Percentiles rank a stretch among this genome's conserved stretches.
Evolutionary conservation across 2,329 filamentous ascomycete genomes (phyloP).

Genomic region (Fusarium camptoceras): DNA sequence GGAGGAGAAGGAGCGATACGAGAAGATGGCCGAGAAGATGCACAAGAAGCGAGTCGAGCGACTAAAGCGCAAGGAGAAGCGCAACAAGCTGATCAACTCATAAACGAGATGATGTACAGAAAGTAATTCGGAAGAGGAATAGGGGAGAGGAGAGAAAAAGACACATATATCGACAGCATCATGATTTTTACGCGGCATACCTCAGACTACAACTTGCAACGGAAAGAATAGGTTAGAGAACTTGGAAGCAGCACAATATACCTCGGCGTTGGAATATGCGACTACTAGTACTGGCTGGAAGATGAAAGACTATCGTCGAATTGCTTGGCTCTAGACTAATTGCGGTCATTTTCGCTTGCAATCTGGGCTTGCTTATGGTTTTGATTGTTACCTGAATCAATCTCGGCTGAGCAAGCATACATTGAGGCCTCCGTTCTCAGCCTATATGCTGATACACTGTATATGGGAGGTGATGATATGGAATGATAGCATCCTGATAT

Average conservation of each 20-base stretch:
- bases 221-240: slow-evolving; percentile 20
- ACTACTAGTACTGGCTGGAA: neutral
- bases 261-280: slow-evolving; percentile 22
- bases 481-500: too few species aligned
- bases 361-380: neutral
- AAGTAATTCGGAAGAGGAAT: neutral
- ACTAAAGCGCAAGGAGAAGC: slow-evolving; percentile 94
- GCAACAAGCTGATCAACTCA: slow-evolving; percentile 84
- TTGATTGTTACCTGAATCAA: neutral
- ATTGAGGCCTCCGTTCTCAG: neutral
- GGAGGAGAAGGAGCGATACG: slow-evolving; percentile 92
- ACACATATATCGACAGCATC: slow-evolving; percentile 26
- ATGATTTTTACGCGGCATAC: slow-evolving; percentile 42
- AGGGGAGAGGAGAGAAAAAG: neutral
- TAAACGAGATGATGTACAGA: slow-evolving; percentile 50
- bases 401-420: neutral
- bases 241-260: slow-evolving; percentile 32
- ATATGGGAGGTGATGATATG: neutral
- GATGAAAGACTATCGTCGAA: neutral
- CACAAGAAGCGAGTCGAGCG: slow-evolving; percentile 94
- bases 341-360: neutral
- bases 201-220: slow-evolving; percentile 25
- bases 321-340: neutral
- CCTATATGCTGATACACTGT: neutral
- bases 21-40: slow-evolving; percentile 97